Evolutionary conservation across 139 green algal species (phyloP).

Genomic region (Coccomyxa sp.): DNA sequence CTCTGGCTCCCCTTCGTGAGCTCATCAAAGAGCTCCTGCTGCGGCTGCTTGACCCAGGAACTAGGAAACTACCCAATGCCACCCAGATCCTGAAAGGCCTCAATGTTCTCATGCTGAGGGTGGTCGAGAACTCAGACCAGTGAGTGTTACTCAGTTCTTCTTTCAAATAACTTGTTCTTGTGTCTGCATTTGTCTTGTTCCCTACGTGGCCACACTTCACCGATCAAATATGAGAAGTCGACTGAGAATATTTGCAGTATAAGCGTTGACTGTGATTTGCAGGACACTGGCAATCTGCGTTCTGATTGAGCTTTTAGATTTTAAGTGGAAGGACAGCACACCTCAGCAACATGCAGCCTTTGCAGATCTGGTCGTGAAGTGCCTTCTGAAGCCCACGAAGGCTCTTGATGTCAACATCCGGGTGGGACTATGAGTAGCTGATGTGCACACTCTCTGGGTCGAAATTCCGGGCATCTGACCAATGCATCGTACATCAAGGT

Average conservation of each 20-base stretch:
- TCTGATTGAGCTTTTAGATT: conserved; percentile 71
- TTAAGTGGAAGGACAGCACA: not conserved
- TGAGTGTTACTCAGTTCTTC: not conserved
- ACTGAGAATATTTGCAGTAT: not conserved
- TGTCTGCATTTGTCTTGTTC: not conserved
- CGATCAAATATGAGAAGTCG: not conserved
- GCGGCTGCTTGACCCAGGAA: conserved; percentile 58
- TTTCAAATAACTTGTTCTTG: not conserved
- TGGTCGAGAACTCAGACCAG: conserved; percentile 77
- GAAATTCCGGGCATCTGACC: no score
- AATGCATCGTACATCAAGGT: not conserved
- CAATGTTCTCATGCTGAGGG: conserved; percentile 93
- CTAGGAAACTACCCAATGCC: conserved; percentile 48
- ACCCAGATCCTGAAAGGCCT: conserved; percentile 68
- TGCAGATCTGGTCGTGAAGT: conserved; percentile 91
- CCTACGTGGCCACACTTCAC: not conserved
- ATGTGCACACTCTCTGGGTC: not conserved
- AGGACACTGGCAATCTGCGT: conserved; percentile 69
- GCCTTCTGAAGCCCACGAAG: conserved; percentile 72
- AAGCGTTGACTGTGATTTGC: not conserved
- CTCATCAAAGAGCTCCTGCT: conserved; percentile 54
- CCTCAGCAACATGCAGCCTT: conserved; percentile 48
- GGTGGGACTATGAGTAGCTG: not conserved
- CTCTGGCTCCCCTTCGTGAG: conserved; percentile 16
- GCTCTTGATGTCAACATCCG: not conserved